These are phyloP conservation scores for Suhomyces chickasaworum DNA, from an alignment of 1,139 yeast genomes.

Conservation along the genomic window DNA sequence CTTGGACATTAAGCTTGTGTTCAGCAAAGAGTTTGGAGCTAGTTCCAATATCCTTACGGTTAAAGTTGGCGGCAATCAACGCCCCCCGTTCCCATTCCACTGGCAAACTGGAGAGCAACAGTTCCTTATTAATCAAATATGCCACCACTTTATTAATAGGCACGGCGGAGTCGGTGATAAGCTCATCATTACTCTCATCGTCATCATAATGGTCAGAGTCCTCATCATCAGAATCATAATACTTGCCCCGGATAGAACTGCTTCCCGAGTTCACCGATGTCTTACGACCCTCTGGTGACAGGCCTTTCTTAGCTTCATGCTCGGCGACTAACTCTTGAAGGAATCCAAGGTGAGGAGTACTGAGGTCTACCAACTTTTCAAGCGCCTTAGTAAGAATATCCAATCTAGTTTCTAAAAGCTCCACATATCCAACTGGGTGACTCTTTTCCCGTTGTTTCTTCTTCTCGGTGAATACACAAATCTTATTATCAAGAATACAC, in stretches of 20 bases:
- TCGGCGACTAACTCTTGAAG: constrained; percentile 25
- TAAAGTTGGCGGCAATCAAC: constrained; percentile 39
- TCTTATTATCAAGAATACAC: constrained; percentile 68
- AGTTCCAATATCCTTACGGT: constrained; percentile 23
- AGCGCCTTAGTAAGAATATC: constrained; percentile 62
- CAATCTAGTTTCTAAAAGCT: constrained; percentile 66
- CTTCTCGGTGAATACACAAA: constrained; percentile 74
- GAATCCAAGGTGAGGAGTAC: constrained; percentile 40
- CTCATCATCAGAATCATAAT: constrained; percentile 13
- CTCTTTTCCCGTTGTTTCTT: constrained; percentile 60
- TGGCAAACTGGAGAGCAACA: constrained; percentile 40
- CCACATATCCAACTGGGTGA: constrained; percentile 69
- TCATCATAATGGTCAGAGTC: constrained; percentile 12
- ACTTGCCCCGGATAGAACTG: constrained; percentile 4
- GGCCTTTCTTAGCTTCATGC: constrained; percentile 10
- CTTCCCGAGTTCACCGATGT: neutral
- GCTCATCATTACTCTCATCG: constrained; percentile 3
- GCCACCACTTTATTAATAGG: constrained; percentile 56
- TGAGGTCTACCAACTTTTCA: constrained; percentile 39
- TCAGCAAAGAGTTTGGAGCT: constrained; percentile 37
- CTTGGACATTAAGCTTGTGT: constrained; percentile 24
- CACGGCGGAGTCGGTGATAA: constrained; percentile 21
- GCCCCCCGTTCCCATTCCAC: constrained; percentile 52
- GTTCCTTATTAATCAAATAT: constrained; percentile 41
- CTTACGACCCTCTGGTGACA: neutral